A percentile compares a stretch with the other conserved stretches of the same genome.
Conservation (phyloP, 2,329 filamentous ascomycete genomes). For the Aspergillus sp. region DNA sequence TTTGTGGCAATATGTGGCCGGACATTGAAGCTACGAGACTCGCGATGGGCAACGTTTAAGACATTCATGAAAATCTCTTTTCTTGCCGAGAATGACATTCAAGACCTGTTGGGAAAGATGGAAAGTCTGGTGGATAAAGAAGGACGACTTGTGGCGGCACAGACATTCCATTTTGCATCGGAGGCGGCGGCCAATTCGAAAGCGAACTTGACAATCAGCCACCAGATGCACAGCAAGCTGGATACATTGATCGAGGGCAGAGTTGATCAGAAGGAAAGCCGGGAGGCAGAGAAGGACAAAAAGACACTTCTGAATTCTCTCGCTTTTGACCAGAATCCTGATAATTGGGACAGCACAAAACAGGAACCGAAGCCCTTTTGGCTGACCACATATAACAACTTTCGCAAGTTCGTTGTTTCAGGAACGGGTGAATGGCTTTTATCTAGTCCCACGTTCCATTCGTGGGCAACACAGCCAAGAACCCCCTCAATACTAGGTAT, state of each 20-base stretch:
- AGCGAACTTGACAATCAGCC: background rate
- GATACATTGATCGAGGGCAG: no score
- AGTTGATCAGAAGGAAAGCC: no score
- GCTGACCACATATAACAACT: slow-evolving; percentile 12
- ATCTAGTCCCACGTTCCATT: slow-evolving; percentile 4
- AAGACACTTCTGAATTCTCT: no score
- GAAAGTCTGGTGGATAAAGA: background rate
- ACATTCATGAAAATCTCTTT: background rate
- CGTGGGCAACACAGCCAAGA: slow-evolving; percentile 5
- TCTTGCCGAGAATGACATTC: background rate
- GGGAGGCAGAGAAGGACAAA: no score
- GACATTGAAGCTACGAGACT: background rate
- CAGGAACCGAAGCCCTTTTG: slow-evolving; percentile 10
- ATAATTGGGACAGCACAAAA: slow-evolving; percentile 7
- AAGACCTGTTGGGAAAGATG: background rate
- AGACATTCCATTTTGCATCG: background rate
- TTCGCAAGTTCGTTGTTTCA: slow-evolving; percentile 7
- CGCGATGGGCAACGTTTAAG: background rate
- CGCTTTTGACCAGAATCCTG: no score
- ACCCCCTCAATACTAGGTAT: slow-evolving; percentile 1
- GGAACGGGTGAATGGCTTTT: slow-evolving; percentile 14
- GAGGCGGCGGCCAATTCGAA: background rate
- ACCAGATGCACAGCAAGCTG: no score
- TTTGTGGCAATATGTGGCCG: background rate
- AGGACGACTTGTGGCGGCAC: slow-evolving; percentile 1